Base-by-base conservation (phyloP, 2,329 filamentous ascomycete genomes). In the Sarocladium brachiariae region DNA sequence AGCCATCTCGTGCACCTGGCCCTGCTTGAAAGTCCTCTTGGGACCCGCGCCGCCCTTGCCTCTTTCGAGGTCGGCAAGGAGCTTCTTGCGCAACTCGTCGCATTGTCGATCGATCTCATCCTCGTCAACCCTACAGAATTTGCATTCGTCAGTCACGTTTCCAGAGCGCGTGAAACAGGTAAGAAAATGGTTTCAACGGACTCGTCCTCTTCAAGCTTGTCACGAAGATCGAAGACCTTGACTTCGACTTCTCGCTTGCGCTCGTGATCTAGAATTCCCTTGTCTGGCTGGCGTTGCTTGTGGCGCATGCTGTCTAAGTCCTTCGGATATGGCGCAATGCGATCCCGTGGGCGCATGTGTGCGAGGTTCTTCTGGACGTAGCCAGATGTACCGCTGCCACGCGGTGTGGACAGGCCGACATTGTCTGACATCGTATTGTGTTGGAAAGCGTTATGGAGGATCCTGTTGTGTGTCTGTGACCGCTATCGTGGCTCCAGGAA, bases 321-420 rank as follows among this genome's bases (percentile, higher is more conserved):
- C 55, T 81, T 82, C 11, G 51, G 80, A 68, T 95, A 96, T 0
- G 90, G 91, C 16, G 84, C 83, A 53, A 75, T 78, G 60, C 82
- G 80, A 71, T 95, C 89, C 70, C 92, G 90, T 25, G 88, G 90
- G 64, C 80, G 83, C 59, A 96, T 83, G 64, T 92, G 84, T 16
- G 93, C 93, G 31, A 90, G 82, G 73, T 97, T 99, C 68, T 90
- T 89, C 71, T 97, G 92, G 51, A 99, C 92, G 67, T 97, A 97
- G 65, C 93, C 93, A 1, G 92, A 97, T 52, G 93, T 99, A 45
- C 93, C 93, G 65, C 88, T 95, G 58, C 93, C 93, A 62, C 93
- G 86, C 2, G 93, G 93, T 4, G 93, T 99, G 52, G 86, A 84
- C 61, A 99, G 89, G 52, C 93, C 95, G 63, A 99, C 93, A 73